Evolutionary conservation across 257 asterid species (phyloP).

Genomic region (Parsonsia alboflavescens): DNA sequence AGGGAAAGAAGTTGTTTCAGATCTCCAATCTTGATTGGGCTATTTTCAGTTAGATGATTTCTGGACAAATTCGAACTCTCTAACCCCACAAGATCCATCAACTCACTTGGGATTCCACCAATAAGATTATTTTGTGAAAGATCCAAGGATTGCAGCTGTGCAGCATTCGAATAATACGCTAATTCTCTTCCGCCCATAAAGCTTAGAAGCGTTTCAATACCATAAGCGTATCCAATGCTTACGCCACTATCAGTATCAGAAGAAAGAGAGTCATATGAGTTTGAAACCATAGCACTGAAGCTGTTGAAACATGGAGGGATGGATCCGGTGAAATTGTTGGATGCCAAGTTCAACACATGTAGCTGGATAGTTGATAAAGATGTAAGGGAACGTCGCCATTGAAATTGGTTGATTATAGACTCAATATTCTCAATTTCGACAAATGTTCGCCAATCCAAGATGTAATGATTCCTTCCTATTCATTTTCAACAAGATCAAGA

Average conservation of each 20-base stretch:
- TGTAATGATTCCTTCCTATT: slow-evolving; percentile 13
- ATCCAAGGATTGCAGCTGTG: neutral
- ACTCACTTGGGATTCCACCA: slow-evolving; percentile 15
- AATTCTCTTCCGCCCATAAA: slow-evolving; percentile 11
- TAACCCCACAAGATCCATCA: slow-evolving; percentile 10
- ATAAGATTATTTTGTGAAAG: neutral
- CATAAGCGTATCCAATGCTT: neutral
- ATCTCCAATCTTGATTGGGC: slow-evolving; percentile 23
- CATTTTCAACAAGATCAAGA: slow-evolving; percentile 10
- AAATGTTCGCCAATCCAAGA: slow-evolving; percentile 25
- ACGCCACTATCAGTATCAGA: neutral
- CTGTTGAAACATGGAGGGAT: slow-evolving; percentile 22
- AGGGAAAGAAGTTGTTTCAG: slow-evolving; percentile 21
- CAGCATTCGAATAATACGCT: neutral
- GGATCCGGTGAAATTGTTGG: slow-evolving; percentile 15
- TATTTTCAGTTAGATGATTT: slow-evolving; percentile 26
- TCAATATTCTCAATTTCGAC: slow-evolving; percentile 5
- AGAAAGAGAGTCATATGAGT: neutral
- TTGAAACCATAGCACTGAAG: slow-evolving; percentile 21
- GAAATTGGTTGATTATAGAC: slow-evolving; percentile 21
- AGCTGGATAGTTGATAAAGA: slow-evolving; percentile 20
- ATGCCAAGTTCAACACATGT: slow-evolving; percentile 27
- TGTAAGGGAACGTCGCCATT: slow-evolving; percentile 17
- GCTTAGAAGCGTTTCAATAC: neutral
- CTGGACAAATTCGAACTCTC: slow-evolving; percentile 10